phyloP scores from a whole-genome alignment of 2,329 filamentous ascomycete genomes.

The Colletotrichum chrysophilum region DNA sequence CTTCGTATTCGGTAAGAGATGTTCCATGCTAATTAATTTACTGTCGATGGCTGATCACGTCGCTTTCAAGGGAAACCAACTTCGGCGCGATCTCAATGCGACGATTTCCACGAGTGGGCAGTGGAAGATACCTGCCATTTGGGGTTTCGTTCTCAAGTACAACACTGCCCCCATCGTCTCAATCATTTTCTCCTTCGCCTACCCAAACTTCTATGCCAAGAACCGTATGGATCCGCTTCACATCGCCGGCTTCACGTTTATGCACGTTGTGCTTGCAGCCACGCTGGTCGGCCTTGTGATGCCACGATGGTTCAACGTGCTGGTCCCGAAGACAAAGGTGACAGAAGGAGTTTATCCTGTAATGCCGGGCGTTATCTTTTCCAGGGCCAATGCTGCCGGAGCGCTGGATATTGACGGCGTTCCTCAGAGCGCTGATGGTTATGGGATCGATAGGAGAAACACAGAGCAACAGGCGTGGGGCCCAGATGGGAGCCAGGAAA shows the following conservation, averaged over 20 bases:
- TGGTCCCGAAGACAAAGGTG: background rate
- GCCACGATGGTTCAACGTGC: slow-evolving; percentile 23
- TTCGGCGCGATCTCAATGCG: slow-evolving; percentile 13
- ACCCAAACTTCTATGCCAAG: slow-evolving; percentile 21
- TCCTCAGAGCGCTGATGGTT: background rate
- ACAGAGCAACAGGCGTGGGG: background rate
- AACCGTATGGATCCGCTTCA: slow-evolving; percentile 22
- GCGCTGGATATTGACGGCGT: background rate
- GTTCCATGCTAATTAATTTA: no score
- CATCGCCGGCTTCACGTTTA: slow-evolving; percentile 23
- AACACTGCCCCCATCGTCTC: slow-evolving; percentile 24
- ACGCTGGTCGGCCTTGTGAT: slow-evolving; percentile 19
- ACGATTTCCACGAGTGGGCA: background rate
- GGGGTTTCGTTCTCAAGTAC: slow-evolving; percentile 25
- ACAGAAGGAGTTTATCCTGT: background rate
- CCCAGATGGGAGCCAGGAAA: background rate
- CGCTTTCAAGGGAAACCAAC: background rate
- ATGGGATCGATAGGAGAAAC: background rate
- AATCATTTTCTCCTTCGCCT: slow-evolving; percentile 25
- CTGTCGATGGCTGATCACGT: no score
- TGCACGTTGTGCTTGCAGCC: slow-evolving; percentile 12
- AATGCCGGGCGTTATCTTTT: slow-evolving; percentile 4
- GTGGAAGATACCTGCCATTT: slow-evolving; percentile 22
- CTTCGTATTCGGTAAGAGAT: slow-evolving; percentile 1
- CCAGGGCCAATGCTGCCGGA: slow-evolving; percentile 2